Percentiles rank a stretch among this genome's conserved stretches.
phyloP scores from a whole-genome alignment of 2,329 filamentous ascomycete genomes.

The Cercospora sojina region DNA sequence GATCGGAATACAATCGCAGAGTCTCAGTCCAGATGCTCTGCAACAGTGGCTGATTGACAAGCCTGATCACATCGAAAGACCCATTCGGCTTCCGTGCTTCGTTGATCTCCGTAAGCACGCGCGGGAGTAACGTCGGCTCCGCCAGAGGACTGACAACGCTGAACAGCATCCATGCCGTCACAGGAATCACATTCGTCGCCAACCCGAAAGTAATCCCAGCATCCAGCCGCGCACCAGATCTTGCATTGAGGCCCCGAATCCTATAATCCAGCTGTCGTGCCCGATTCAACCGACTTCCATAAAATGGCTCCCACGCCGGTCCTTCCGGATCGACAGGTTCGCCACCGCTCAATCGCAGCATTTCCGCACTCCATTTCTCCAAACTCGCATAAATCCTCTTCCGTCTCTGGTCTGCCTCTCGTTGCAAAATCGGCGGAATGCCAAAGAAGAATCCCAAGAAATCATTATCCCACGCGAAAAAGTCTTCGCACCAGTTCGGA shows the following conservation, averaged over 20 bases:
- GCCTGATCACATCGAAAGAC: constrained; percentile 30
- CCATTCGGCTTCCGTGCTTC: constrained; percentile 29
- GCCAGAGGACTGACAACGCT: constrained; percentile 34
- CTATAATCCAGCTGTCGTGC: constrained; percentile 34
- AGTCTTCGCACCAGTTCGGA: constrained; percentile 34
- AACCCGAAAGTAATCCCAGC: constrained; percentile 38
- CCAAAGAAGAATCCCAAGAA: constrained; percentile 36
- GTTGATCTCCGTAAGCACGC: constrained; percentile 34
- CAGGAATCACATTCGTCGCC: constrained; percentile 36
- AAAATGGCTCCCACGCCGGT: constrained; percentile 32
- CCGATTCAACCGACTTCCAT: constrained; percentile 34
- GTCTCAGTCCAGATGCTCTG: constrained; percentile 39
- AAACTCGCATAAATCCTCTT: constrained; percentile 31
- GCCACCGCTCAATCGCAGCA: constrained; percentile 29
- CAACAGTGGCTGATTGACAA: constrained; percentile 36
- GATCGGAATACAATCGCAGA: constrained; percentile 37
- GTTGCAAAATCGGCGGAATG: constrained; percentile 31
- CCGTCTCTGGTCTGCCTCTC: constrained; percentile 26
- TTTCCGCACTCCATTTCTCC: constrained; percentile 30
- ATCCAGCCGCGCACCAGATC: constrained; percentile 30
- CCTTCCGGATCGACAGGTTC: constrained; percentile 31
- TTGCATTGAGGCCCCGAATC: constrained; percentile 24
- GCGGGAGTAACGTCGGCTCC: constrained; percentile 27
- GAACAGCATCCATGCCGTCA: constrained; percentile 38
- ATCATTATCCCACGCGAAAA: constrained; percentile 34